Base-by-base conservation (phyloP, 371 early-diverging fungal species). In the Apophysomyces ossiformis region DNA sequence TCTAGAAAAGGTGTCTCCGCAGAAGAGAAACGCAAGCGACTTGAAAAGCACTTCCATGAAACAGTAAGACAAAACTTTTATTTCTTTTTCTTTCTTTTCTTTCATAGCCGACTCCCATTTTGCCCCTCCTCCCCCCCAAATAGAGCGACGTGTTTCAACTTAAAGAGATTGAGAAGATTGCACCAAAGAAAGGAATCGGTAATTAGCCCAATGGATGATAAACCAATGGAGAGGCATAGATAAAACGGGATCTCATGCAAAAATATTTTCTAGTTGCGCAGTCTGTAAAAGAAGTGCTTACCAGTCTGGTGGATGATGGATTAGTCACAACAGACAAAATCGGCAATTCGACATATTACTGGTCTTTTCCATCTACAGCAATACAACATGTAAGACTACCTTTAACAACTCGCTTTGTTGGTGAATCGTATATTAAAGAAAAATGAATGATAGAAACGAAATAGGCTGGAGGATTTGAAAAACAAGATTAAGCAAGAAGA, bases 141-240 rank as follows among this genome's bases (percentile, higher is more conserved):
- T 69, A 87, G 87, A 79, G 82, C 50, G 86, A 87, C 37, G 89
- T 93, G 56, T 94, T 81, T 72, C 89, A 90, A 59, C 76, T 94
- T 4, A 94, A 95, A 77, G 99, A 99, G 61, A 71, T 99, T 13
- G 99, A 99, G 74, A 95, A 93, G 75, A 74, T 91, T 7, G 95
- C 90, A 0, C 88, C 93, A 4, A 96, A 96, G 74, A 95, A 93
- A 69, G 97, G 97, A 15, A 93, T 99, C 32, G 92, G 91, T 90
- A 81, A 37, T 67, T 50, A 26, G 32, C 32, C 32, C 32, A 37
- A 41, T 3, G 13, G 4, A 9, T 15, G 37, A 39, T n/a, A 43
- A 45, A 57, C 9, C 32, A 60, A 67, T 16, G 4, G 21, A 35
- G 61, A 50, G 44, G 43, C 16, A 56, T 26, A 26, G 32, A 26